Evolutionary conservation across 768 basidiomycete genomes (phyloP), one percentile per base, ranked within the genome.

Genomic region (Pisolithus sp.): DNA sequence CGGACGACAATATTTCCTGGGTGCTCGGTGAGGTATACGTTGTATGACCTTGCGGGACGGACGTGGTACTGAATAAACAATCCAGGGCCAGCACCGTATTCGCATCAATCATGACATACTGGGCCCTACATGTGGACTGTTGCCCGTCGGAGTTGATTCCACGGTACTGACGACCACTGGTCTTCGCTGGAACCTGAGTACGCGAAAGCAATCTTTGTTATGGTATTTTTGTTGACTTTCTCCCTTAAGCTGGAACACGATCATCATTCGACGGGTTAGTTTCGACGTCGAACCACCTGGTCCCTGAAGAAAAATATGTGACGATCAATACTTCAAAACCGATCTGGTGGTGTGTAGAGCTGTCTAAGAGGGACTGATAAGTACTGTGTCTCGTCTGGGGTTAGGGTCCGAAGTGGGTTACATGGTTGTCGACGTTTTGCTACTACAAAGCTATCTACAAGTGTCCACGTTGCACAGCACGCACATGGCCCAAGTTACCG

Each of bases 1-100:
- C 90, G n/a, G 89, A 93, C 47, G 93, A 97, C 45, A 93, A 86
- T 56, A 74, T 96, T 12, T 90, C 85, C 4, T 97, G 95, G 89
- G 83, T 94, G 0, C 77, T 99, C 2, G 82, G 89, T 53, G 68
- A 73, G 53, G 94, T 93, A 60, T 54, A 76, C 68, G 34, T 10
- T 4, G 17, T 17, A 24, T 24, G 48, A 13, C 50, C 45, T 55
- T 23, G 15, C 12, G 6, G 34, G 7, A 7, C n/a, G 5, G 26
- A 8, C 10, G 28, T 30, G 30, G 24, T 26, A 30, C 15, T 45
- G 26, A 45, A 26, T 4, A 13, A 45, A 20, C 20, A 28, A 28
- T 41, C 40, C 42, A 96, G 93, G 95, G 95, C 18, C 81, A 85
- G 60, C 95, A 99, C 63, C 62, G 68, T 4, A 89, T 99, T 52